Evolutionary conservation across 306 rosid genomes (phyloP).

Genomic region (Quillaja saponaria): DNA sequence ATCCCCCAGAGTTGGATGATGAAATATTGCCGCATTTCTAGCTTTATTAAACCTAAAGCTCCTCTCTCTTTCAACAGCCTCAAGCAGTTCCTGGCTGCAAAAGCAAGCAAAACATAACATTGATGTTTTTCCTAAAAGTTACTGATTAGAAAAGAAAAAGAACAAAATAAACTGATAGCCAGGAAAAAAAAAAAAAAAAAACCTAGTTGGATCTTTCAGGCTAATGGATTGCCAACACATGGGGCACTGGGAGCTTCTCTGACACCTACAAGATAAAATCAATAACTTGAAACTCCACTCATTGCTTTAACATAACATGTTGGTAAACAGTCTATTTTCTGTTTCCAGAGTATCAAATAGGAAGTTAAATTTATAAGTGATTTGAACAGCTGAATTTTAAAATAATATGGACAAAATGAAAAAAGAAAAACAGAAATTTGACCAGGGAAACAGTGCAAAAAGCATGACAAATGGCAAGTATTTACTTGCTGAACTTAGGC

Average conservation of each 20-base stretch:
- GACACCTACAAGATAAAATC: conserved; percentile 64
- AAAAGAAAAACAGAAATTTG: too few relatives aligned
- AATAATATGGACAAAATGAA: conserved; percentile 8
- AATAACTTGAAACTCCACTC: conserved; percentile 15
- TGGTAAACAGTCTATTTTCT: not conserved
- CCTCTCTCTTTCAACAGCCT: conserved; percentile 88
- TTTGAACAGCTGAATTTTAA: conserved; percentile 3
- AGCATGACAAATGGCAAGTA: too few relatives aligned
- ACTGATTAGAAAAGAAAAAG: too few relatives aligned
- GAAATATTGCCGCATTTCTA: conserved; percentile 86
- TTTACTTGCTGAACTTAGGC: not conserved
- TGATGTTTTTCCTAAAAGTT: too few relatives aligned
- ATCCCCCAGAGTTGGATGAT: conserved; percentile 94
- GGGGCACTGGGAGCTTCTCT: conserved; percentile 98
- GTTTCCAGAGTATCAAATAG: conserved; percentile 9
- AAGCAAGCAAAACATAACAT: conserved; percentile 15
- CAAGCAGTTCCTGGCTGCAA: conserved; percentile 89
- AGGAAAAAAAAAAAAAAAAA: conserved; percentile 8
- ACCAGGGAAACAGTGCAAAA: too few relatives aligned
- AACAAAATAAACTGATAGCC: too few relatives aligned
- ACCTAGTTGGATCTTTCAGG: conserved; percentile 96
- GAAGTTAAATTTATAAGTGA: not conserved
- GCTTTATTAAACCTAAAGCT: conserved; percentile 71
- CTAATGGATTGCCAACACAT: conserved; percentile 97
- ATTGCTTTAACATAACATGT: conserved; percentile 9